Conservation (phyloP, 352 stramenopile genomes). For the Globisporangium rhizosaccharum region DNA sequence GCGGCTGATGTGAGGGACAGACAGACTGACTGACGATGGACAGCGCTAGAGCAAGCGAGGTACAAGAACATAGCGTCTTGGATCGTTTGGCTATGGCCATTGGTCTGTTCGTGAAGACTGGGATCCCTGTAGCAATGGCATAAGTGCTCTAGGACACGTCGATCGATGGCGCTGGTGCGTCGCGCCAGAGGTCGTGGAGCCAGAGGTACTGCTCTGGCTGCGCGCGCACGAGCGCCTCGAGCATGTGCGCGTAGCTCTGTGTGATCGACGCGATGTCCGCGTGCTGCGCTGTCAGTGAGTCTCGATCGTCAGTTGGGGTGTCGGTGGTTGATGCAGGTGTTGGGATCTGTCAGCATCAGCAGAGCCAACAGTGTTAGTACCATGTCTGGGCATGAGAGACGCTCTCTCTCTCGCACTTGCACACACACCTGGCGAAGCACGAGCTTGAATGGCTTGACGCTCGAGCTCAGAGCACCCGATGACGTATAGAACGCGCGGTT, state of each 20-base stretch:
- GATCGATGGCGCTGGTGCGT: constrained; percentile 3
- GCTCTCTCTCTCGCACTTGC: too few relatives aligned
- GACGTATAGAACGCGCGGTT: constrained; percentile 25
- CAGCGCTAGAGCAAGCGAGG: background rate
- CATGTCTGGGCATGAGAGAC: too few relatives aligned
- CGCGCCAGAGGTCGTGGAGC: constrained; percentile 48
- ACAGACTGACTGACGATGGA: background rate
- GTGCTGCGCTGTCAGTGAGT: background rate
- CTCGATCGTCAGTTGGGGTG: background rate
- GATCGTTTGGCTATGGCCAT: too few relatives aligned
- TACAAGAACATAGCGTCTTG: too few relatives aligned
- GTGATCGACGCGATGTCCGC: constrained; percentile 15
- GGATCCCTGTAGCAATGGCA: background rate
- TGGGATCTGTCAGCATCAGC: background rate
- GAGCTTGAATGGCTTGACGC: constrained; percentile 38
- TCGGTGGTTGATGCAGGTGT: background rate
- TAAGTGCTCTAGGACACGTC: background rate
- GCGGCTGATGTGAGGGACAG: background rate
- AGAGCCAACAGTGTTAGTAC: background rate
- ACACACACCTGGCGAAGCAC: constrained; percentile 23
- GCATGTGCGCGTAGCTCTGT: constrained; percentile 30
- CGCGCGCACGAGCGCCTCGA: constrained; percentile 27
- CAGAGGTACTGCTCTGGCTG: constrained; percentile 48
- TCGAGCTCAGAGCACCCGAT: background rate
- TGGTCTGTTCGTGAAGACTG: too few relatives aligned